These are phyloP conservation scores for Cronartium quercuum DNA, from an alignment of 1,284 basidiomycete species.

Conservation along the genomic window DNA sequence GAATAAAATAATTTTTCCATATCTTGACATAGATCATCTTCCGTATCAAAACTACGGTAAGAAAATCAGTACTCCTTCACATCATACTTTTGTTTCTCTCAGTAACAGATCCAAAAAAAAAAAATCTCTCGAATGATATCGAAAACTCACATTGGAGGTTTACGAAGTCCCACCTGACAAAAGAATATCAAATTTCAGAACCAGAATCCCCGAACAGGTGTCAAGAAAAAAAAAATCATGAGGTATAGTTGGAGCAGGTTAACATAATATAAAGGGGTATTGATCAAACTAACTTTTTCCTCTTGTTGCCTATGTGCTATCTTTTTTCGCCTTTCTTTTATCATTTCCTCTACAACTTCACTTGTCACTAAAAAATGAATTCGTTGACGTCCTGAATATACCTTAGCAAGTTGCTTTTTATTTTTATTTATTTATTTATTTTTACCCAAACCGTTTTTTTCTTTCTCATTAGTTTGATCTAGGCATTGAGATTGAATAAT, in stretches of 20 bases:
- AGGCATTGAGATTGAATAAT: too few species aligned
- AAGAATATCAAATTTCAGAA: background rate
- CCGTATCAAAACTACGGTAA: background rate
- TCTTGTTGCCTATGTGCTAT: background rate
- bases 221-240: background rate
- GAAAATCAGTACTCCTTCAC: background rate
- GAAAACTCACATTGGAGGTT: background rate
- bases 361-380: background rate
- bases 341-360: background rate
- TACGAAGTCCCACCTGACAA: background rate
- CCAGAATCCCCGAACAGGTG: background rate
- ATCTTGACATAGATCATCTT: background rate
- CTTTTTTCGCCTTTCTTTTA: background rate
- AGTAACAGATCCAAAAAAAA: background rate
- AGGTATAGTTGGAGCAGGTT: background rate
- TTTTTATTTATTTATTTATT: background rate
- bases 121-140: background rate
- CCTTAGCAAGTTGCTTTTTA: background rate
- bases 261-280: background rate
- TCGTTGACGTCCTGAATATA: background rate
- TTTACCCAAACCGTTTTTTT: background rate
- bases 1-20: background rate
- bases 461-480: background rate
- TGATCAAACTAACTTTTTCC: background rate
- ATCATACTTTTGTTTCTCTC: background rate